Conservation (phyloP, 75 land plant genomes). For the Sequoiadendron giganteum region DNA sequence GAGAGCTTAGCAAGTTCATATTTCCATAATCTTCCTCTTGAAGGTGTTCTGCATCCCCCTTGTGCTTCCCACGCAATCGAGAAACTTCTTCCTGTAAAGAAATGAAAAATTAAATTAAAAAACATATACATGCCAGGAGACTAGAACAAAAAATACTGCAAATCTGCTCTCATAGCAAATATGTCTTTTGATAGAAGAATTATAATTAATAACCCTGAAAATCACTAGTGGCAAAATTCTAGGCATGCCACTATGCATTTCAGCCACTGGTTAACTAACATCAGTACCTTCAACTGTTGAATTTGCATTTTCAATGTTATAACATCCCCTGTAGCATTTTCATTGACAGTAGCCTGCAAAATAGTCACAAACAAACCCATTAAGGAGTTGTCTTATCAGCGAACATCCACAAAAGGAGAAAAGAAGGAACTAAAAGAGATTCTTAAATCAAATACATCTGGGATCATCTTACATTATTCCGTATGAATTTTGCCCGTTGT, state of each 20-base stretch:
- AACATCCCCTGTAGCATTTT: constrained; percentile 96
- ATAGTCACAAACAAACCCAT: neutral
- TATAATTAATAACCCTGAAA: neutral
- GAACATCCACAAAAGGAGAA: neutral
- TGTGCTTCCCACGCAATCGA: constrained; percentile 50
- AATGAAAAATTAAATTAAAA: neutral
- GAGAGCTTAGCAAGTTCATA: constrained; percentile 37
- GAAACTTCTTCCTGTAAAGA: constrained; percentile 75
- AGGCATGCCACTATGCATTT: neutral
- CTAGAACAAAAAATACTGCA: neutral
- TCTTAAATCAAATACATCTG: neutral
- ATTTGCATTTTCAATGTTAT: constrained; percentile 79
- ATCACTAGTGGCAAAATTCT: neutral
- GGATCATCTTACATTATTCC: constrained; percentile 79
- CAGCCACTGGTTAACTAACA: neutral
- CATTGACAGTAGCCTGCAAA: constrained; percentile 89
- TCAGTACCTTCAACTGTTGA: constrained; percentile 85
- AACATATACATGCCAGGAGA: neutral
- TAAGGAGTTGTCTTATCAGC: neutral
- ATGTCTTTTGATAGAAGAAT: neutral
- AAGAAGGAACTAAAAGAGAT: neutral
- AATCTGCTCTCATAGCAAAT: neutral
- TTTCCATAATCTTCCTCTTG: constrained; percentile 30
- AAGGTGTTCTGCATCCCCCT: constrained; percentile 24
- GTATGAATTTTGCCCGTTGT: constrained; percentile 96